These are phyloP conservation scores for Naganishia vaughanmartiniae DNA, from an alignment of 768 basidiomycete species.

Conservation along the genomic window DNA sequence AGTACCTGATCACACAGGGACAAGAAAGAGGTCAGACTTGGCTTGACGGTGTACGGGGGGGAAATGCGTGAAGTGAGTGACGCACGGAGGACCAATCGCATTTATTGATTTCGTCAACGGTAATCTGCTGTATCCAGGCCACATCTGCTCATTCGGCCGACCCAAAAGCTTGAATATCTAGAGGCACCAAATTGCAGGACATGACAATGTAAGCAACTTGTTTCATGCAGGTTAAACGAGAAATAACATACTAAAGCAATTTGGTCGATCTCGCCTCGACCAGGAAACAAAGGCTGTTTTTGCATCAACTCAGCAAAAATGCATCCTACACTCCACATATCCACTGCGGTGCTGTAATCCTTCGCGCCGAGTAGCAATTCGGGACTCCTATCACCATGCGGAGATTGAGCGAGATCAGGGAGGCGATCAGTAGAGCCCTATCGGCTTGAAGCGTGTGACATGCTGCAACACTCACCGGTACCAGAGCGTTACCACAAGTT, in stretches of 20 bases:
- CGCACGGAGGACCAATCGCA: conserved; percentile 49
- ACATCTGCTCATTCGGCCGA: conserved; percentile 77
- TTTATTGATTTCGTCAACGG: conserved; percentile 77
- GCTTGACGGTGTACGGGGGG: neutral
- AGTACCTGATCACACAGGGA: conserved; percentile 46
- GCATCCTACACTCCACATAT: conserved; percentile 99
- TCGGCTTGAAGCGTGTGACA: conserved; percentile 11
- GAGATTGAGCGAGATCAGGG: neutral
- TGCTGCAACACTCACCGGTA: conserved; percentile 68
- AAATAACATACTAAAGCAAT: conserved; percentile 62
- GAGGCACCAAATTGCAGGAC: neutral
- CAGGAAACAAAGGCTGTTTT: conserved; percentile 95
- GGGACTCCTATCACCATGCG: conserved; percentile 65
- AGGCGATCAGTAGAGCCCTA: neutral
- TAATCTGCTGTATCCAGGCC: conserved; percentile 78
- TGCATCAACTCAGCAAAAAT: conserved; percentile 94
- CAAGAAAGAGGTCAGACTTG: neutral
- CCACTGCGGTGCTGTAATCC: conserved; percentile 90
- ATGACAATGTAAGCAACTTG: neutral
- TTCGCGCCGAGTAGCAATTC: conserved; percentile 91
- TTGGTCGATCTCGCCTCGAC: conserved; percentile 90
- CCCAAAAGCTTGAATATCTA: conserved; percentile 90
- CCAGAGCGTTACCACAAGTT: conserved; percentile 97
- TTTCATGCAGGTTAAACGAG: neutral
- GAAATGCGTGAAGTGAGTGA: conserved; percentile 16